Percentiles rank a stretch among this genome's conserved stretches.
These are phyloP conservation scores for Taiwanofungus camphoratus DNA, from an alignment of 1,284 basidiomycete species.

Conservation along the genomic window DNA sequence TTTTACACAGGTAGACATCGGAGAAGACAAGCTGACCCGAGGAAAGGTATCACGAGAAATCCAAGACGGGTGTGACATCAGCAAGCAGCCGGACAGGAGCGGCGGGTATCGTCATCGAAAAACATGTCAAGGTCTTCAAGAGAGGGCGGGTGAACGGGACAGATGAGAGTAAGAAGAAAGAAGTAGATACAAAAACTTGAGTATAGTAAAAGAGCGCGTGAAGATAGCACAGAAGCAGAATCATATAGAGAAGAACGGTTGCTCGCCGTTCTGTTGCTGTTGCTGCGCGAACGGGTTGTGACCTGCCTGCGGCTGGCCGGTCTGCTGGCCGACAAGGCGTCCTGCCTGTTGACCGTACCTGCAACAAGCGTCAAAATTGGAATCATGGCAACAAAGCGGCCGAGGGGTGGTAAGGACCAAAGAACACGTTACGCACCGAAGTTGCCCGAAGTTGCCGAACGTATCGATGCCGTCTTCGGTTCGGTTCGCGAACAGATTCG, in stretches of 20 bases:
- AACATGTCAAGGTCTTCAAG: too few species aligned
- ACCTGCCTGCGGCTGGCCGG: conserved; percentile 36
- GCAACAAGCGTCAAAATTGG: conserved; percentile 4
- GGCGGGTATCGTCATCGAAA: too few species aligned
- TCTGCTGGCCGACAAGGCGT: conserved; percentile 50
- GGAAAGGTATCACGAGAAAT: too few species aligned
- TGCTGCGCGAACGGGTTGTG: conserved; percentile 78
- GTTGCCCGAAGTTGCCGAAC: conserved; percentile 81
- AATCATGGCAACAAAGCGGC: conserved; percentile 2
- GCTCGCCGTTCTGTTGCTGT: conserved; percentile 51
- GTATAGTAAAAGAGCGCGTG: not conserved
- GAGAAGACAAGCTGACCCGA: too few species aligned
- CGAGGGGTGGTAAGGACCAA: not conserved
- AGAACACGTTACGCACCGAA: conserved; percentile 52
- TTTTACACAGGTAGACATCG: too few species aligned
- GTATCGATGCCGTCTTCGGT: conserved; percentile 89
- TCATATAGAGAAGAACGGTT: conserved; percentile 81
- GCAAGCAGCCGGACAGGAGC: too few species aligned
- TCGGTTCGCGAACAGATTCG: conserved; percentile 74
- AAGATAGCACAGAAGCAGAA: not conserved
- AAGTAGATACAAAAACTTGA: not conserved
- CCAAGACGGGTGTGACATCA: too few species aligned
- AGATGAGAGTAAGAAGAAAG: not conserved
- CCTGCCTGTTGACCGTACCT: conserved; percentile 69
- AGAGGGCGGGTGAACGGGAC: too few species aligned